phyloP scores from a whole-genome alignment of 257 asterid genomes.

The Primulina huaijiensis region DNA sequence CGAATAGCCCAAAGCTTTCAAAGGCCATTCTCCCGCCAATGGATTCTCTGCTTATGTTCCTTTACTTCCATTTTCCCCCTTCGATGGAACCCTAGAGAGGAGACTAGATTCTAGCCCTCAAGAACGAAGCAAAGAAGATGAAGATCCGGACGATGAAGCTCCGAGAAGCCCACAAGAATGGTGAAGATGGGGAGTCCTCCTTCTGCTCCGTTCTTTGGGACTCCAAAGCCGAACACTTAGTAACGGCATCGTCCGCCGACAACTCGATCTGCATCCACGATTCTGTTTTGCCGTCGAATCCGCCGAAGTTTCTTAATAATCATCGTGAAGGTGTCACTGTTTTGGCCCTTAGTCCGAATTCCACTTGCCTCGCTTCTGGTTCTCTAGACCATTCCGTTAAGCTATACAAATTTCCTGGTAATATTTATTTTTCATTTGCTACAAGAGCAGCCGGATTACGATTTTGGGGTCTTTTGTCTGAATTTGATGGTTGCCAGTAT shows the following conservation, averaged over 20 bases:
- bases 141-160: constrained; percentile 90
- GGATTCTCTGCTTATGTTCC: too few relatives aligned
- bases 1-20: too few relatives aligned
- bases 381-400: constrained; percentile 91
- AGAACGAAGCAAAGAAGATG: constrained; percentile 32
- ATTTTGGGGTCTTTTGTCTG: too few relatives aligned
- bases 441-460: neutral
- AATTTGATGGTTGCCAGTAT: too few relatives aligned
- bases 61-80: too few relatives aligned
- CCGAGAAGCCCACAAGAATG: constrained; percentile 71
- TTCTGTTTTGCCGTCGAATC: constrained; percentile 45
- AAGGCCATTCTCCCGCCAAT: too few relatives aligned
- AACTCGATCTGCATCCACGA: constrained; percentile 80
- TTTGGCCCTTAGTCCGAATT: constrained; percentile 72
- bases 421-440: neutral
- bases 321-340: constrained; percentile 89
- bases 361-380: constrained; percentile 93
- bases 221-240: constrained; percentile 59
- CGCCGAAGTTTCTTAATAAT: constrained; percentile 60
- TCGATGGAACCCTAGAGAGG: too few relatives aligned
- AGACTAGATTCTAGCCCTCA: too few relatives aligned
- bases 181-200: constrained; percentile 31
- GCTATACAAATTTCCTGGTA: constrained; percentile 91
- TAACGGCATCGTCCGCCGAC: constrained; percentile 79
- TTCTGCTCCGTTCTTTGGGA: constrained; percentile 75